Percentiles rank a stretch among this genome's conserved stretches.
Conservation (phyloP, 305 asterid genomes). For the Fraxinus baroniana region DNA sequence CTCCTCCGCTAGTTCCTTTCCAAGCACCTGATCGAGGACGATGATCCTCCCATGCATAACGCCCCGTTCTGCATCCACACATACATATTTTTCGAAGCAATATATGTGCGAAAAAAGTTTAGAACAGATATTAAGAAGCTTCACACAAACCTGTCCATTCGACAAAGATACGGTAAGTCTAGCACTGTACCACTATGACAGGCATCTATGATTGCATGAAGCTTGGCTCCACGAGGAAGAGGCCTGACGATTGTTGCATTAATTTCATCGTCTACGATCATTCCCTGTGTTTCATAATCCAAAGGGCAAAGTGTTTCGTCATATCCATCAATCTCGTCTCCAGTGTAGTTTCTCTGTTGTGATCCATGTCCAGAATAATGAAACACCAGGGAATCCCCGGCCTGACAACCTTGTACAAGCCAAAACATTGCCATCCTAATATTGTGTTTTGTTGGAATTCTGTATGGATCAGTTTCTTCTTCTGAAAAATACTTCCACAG, state of each 20-base stretch:
- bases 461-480: conserved; percentile 76
- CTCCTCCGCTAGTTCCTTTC: conserved; percentile 97
- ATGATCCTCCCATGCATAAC: conserved; percentile 86
- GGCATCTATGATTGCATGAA: conserved; percentile 88
- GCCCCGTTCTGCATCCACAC: conserved; percentile 54
- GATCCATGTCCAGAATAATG: conserved; percentile 94
- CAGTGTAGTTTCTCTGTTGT: conserved; percentile 72
- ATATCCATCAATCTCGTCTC: conserved; percentile 85
- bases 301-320: conserved; percentile 90
- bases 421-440: conserved; percentile 90
- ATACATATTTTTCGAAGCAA: not conserved
- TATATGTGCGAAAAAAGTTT: not conserved
- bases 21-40: conserved; percentile 79
- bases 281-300: conserved; percentile 76
- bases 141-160: conserved; percentile 79
- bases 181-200: conserved; percentile 93
- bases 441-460: conserved; percentile 84
- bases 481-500: conserved; percentile 54
- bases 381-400: conserved; percentile 90
- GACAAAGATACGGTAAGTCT: conserved; percentile 76
- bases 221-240: conserved; percentile 79
- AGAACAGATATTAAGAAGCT: not conserved
- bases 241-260: conserved; percentile 78
- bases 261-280: conserved; percentile 82
- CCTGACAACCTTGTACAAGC: conserved; percentile 79